Percentiles rank a stretch among this genome's conserved stretches.
Evolutionary conservation across 2,329 filamentous ascomycete species (phyloP).

Genomic region (Aspergillus intermedius): DNA sequence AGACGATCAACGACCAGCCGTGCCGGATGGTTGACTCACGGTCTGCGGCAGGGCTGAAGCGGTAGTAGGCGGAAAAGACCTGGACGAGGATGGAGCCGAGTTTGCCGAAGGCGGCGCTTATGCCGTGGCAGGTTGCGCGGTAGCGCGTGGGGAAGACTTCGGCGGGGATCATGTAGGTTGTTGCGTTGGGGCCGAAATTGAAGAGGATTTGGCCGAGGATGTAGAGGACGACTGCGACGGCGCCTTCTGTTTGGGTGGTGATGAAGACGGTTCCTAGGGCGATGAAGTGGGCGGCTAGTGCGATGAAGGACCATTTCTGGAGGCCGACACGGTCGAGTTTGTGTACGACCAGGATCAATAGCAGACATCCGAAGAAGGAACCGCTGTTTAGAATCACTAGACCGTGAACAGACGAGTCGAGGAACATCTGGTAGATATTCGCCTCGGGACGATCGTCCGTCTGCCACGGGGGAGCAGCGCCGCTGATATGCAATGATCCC

Average conservation of each 20-base stretch:
- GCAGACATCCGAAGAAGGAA: slow-evolving; percentile 36
- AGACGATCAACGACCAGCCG: slow-evolving; percentile 36
- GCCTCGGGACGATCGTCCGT: slow-evolving; percentile 33
- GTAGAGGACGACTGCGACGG: slow-evolving; percentile 37
- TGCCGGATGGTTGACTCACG: slow-evolving; percentile 29
- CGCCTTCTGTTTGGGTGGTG: slow-evolving; percentile 28
- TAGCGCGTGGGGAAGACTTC: slow-evolving; percentile 53
- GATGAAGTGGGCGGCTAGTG: slow-evolving; percentile 38
- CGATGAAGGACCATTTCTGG: slow-evolving; percentile 41
- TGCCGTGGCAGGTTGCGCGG: slow-evolving; percentile 48
- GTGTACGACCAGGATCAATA: slow-evolving; percentile 36
- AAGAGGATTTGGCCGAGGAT: slow-evolving; percentile 43
- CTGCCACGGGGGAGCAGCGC: slow-evolving; percentile 28
- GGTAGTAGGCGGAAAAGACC: slow-evolving; percentile 35
- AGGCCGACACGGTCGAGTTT: slow-evolving; percentile 37
- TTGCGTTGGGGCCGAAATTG: slow-evolving; percentile 41
- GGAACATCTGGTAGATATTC: slow-evolving; percentile 37
- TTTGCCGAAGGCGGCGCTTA: slow-evolving; percentile 50
- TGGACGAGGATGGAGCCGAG: slow-evolving; percentile 44
- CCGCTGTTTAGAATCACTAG: slow-evolving; percentile 38
- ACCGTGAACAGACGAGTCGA: slow-evolving; percentile 32
- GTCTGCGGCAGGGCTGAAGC: slow-evolving; percentile 29
- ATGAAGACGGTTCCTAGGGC: slow-evolving; percentile 39
- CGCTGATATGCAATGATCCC: slow-evolving; percentile 26
- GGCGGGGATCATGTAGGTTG: slow-evolving; percentile 46